These are phyloP conservation scores for Arthrinium puccinioides DNA, from an alignment of 2,329 filamentous ascomycete species.

Conservation along the genomic window DNA sequence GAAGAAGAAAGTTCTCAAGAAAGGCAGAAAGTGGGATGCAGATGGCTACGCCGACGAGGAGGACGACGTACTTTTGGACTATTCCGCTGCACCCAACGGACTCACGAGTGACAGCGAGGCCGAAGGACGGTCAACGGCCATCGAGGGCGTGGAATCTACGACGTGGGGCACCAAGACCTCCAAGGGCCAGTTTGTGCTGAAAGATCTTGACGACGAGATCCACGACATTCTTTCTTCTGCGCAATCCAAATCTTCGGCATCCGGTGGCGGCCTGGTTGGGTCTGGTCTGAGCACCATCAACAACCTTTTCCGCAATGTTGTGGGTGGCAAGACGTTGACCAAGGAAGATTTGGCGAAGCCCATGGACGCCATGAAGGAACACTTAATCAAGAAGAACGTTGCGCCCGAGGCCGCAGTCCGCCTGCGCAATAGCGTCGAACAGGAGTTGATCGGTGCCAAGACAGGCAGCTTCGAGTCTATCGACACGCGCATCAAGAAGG, in stretches of 20 bases:
- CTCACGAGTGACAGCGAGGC: conserved; percentile 45
- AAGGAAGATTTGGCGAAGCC: conserved; percentile 86
- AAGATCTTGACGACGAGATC: conserved; percentile 89
- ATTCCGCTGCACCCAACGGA: conserved; percentile 58
- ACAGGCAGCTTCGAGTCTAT: conserved; percentile 89
- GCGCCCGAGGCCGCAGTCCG: conserved; percentile 89
- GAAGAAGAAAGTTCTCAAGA: conserved; percentile 65
- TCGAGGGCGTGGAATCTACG: conserved; percentile 70
- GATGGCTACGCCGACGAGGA: conserved; percentile 84
- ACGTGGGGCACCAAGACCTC: conserved; percentile 80
- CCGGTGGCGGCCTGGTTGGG: conserved; percentile 62
- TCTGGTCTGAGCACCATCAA: conserved; percentile 76
- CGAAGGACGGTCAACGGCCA: conserved; percentile 44
- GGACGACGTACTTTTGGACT: conserved; percentile 75
- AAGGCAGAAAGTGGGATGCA: conserved; percentile 85
- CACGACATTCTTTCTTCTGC: conserved; percentile 79
- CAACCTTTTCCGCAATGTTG: conserved; percentile 86
- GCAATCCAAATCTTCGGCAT: conserved; percentile 53
- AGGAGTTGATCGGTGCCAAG: conserved; percentile 82
- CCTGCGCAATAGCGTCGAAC: conserved; percentile 84
- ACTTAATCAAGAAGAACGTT: conserved; percentile 91
- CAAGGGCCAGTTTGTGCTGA: conserved; percentile 89
- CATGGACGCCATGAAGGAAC: conserved; percentile 92
- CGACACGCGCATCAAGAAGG: conserved; percentile 72
- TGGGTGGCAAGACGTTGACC: conserved; percentile 88